Evolutionary conservation across 257 asterid species (phyloP).

Genomic region (Paraleonurus japonicus): DNA sequence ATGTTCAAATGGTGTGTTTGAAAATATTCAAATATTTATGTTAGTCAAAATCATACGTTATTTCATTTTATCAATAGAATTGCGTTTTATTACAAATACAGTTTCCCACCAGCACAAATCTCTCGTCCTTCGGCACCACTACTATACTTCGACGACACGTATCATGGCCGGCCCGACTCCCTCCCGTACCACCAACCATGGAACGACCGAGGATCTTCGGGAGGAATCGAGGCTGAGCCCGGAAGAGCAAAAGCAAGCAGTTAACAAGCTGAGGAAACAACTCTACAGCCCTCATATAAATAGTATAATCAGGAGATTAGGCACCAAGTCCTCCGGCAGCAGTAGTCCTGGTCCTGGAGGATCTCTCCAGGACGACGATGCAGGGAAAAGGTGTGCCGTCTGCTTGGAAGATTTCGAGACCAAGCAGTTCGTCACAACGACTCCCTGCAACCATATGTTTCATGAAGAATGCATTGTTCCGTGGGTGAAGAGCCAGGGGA

Average conservation of each 20-base stretch:
- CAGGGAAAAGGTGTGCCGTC: constrained; percentile 65
- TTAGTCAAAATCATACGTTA: not conserved
- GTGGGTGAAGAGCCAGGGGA: constrained; percentile 77
- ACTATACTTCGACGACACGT: constrained; percentile 28
- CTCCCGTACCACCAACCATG: constrained; percentile 25
- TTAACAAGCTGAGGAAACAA: constrained; percentile 59
- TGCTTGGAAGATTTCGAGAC: constrained; percentile 86
- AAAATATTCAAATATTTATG: not conserved
- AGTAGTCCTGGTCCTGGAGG: not conserved
- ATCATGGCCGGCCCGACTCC: constrained; percentile 1
- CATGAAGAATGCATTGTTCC: constrained; percentile 90
- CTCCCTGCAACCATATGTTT: constrained; percentile 91
- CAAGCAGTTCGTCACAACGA: constrained; percentile 53
- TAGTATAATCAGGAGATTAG: constrained; percentile 45
- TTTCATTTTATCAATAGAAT: too few species aligned
- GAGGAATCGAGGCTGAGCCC: constrained; percentile 47
- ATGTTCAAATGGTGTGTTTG: not conserved
- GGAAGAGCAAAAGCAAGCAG: constrained; percentile 53
- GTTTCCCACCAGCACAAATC: constrained; percentile 32
- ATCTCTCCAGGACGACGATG: constrained; percentile 43
- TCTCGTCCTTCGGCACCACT: constrained; percentile 27
- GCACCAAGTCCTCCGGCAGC: constrained; percentile 35
- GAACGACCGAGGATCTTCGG: constrained; percentile 12
- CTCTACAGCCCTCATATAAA: constrained; percentile 66
- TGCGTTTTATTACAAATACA: not conserved